Evolutionary conservation across 1,139 yeast genomes (phyloP).

Genomic region (Nadsonia commutata): DNA sequence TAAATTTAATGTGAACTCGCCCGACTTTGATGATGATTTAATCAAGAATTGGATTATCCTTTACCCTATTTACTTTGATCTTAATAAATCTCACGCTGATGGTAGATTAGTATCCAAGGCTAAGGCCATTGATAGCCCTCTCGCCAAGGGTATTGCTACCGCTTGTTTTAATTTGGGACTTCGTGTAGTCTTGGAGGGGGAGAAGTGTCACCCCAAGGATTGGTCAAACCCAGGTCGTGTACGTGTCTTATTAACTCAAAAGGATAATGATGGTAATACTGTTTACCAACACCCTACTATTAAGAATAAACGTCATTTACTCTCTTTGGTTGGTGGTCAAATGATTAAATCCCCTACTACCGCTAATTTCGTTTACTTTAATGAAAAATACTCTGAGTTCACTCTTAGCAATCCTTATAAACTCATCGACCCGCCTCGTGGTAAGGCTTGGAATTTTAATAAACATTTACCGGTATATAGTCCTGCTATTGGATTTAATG

Average conservation of each 20-base stretch:
- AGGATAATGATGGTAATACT: conserved; percentile 19
- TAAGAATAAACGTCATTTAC: conserved; percentile 51
- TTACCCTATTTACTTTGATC: conserved; percentile 89
- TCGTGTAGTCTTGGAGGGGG: conserved; percentile 34
- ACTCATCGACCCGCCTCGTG: not conserved
- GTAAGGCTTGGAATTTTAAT: conserved; percentile 1
- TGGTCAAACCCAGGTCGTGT: conserved; percentile 96
- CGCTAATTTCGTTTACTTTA: conserved; percentile 25
- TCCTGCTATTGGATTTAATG: not conserved
- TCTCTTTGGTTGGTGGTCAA: conserved; percentile 46
- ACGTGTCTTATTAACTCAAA: conserved; percentile 47
- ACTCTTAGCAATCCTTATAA: not conserved
- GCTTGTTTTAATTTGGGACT: conserved; percentile 34
- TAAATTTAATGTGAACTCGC: conserved; percentile 13
- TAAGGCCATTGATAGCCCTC: conserved; percentile 69
- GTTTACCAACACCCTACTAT: conserved; percentile 13
- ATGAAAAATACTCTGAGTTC: not conserved
- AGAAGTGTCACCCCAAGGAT: conserved; percentile 89
- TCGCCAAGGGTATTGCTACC: conserved; percentile 69
- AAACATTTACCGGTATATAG: not conserved
- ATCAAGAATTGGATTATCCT: conserved; percentile 55
- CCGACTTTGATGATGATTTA: conserved; percentile 7
- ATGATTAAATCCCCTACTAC: conserved; percentile 60
- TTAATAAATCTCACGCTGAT: conserved; percentile 53
- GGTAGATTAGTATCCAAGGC: conserved; percentile 67